Base-by-base conservation (phyloP, 768 basidiomycete species). In the Lentinus tigrinus region DNA sequence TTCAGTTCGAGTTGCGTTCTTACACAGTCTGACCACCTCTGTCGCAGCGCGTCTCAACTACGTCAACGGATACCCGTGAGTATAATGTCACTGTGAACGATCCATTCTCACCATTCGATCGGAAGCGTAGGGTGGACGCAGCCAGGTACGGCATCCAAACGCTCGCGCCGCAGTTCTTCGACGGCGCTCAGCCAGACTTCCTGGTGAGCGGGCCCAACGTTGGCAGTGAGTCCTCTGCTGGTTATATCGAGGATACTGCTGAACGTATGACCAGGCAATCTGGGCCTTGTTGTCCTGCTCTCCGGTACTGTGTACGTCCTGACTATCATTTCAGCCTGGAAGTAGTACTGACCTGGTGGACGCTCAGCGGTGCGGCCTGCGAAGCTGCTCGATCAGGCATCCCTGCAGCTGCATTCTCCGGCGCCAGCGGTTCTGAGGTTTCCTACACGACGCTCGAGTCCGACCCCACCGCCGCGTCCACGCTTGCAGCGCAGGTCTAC, bases 351-450 rank as follows among this genome's bases (percentile, higher is more conserved):
- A 16, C 36, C 57, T 57, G 19, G 44, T 23, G 13, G n/a, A n/a
- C 4, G n/a, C 10, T 2, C 55, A 83, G 81, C 23, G 80, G 80
- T 5, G 81, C 81, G 1, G 80, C 82, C 0, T 73, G 73, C 14
- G 79, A 80, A 67, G 78, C 81, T 4, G 77, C 80, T 1, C 63
- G 73, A 40, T 74, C 78, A 62, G 82, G 82, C 31, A 73, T 83
- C 37, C 80, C 82, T 2, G 75, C 81, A 1, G 72, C 77, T 31
- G 81, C 81, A 0, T 81, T 81, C 70, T 81, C 80, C 13, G 77
- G 74, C 27, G 62, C 63, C 13, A 70, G 74, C 17, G 78, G 73
- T 10, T 70, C 75, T 0, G 72, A 76, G 52, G 77, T 81, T 11
- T 81, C 80, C 3, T 83, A 77, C 69, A 83, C 81, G 24, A 81